Percentiles rank a stretch among this genome's conserved stretches.
Conservation (phyloP, 495 filamentous ascomycete species). For the Venustampulla echinocandica region DNA sequence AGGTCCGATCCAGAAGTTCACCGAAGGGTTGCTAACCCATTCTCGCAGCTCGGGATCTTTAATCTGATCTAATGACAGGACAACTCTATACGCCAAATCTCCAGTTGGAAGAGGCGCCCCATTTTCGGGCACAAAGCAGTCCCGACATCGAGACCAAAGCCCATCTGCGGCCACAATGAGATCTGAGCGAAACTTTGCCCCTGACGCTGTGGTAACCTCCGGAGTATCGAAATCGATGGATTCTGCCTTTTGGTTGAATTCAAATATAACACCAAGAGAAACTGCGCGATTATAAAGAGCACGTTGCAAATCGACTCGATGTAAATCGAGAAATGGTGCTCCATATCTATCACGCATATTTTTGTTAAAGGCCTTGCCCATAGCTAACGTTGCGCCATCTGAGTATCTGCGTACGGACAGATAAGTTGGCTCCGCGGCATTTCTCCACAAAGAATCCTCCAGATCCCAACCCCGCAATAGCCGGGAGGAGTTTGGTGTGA, state of each 20-base stretch:
- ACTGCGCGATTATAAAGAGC: constrained; percentile 42
- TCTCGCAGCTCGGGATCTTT: constrained; percentile 40
- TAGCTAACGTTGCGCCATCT: constrained; percentile 7
- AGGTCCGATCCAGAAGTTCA: constrained; percentile 61
- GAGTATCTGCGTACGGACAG: constrained; percentile 14
- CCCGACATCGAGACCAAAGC: constrained; percentile 42
- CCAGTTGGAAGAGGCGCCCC: constrained; percentile 48
- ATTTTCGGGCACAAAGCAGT: constrained; percentile 35
- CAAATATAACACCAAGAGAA: constrained; percentile 44
- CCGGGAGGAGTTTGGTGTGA: constrained; percentile 44
- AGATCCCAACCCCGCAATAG: constrained; percentile 41
- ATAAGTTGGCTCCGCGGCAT: constrained; percentile 29
- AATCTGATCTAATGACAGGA: constrained; percentile 47
- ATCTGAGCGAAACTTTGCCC: constrained; percentile 34
- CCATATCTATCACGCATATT: constrained; percentile 35
- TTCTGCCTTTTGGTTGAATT: constrained; percentile 37
- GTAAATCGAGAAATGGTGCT: constrained; percentile 48
- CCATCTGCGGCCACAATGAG: constrained; percentile 53
- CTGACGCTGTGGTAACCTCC: constrained; percentile 18
- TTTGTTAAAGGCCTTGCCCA: constrained; percentile 29
- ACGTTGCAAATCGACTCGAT: constrained; percentile 50
- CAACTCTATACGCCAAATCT: constrained; percentile 57
- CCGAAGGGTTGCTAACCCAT: constrained; percentile 44
- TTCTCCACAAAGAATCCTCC: constrained; percentile 19
- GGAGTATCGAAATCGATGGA: constrained; percentile 3